These are phyloP conservation scores for Pleurotus eryngii DNA, from an alignment of 768 basidiomycete species.

Conservation along the genomic window DNA sequence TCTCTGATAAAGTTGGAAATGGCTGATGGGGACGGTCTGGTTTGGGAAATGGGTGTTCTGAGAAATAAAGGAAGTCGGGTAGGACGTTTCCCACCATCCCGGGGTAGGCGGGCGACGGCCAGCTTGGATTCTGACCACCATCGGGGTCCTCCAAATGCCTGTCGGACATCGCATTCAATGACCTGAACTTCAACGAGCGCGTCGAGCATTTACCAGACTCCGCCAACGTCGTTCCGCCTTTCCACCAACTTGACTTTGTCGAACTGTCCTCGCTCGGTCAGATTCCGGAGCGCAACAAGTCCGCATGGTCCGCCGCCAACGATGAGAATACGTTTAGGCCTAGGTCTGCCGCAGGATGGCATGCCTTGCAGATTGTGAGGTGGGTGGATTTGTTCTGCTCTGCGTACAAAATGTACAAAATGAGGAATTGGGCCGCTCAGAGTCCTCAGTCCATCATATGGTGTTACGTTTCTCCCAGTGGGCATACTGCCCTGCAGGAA, in stretches of 20 bases:
- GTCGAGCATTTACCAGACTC: conserved; percentile 38
- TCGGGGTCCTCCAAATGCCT: conserved; percentile 31
- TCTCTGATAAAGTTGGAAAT: conserved; percentile 37
- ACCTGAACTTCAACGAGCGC: not conserved
- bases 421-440: no score
- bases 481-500: no score
- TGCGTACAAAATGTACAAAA: no score
- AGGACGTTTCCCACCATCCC: conserved; percentile 49
- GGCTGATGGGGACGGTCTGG: conserved; percentile 30
- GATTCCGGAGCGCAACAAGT: conserved; percentile 46
- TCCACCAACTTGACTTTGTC: conserved; percentile 44
- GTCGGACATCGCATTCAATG: not conserved
- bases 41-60: conserved; percentile 32
- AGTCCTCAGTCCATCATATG: no score
- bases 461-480: no score
- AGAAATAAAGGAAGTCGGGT: conserved; percentile 40
- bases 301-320: conserved; percentile 48
- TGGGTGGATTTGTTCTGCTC: no score
- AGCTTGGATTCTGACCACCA: conserved; percentile 21
- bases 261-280: conserved; percentile 37
- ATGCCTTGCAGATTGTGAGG: no score
- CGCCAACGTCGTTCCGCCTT: conserved; percentile 45
- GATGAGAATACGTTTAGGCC: conserved; percentile 34
- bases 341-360: not conserved
- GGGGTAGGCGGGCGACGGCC: conserved; percentile 48